phyloP scores from a whole-genome alignment of 2,329 filamentous ascomycete species.

The Nigrospora oryzae region DNA sequence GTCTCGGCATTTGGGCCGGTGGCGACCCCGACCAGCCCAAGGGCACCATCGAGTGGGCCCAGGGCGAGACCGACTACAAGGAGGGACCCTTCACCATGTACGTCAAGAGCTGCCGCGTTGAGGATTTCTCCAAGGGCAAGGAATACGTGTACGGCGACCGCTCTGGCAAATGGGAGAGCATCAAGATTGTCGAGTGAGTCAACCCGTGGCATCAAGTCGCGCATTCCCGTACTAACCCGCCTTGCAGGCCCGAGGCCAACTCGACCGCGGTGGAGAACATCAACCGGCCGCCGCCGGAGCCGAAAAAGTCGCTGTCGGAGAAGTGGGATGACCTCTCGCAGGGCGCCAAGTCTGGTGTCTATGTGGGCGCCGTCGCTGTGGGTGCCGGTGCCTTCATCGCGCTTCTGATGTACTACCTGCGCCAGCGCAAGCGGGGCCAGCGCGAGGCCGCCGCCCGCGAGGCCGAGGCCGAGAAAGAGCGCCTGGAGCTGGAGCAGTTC shows the following conservation, averaged over 20 bases:
- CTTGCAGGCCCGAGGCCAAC: constrained; percentile 38
- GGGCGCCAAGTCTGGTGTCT: constrained; percentile 43
- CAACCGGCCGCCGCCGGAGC: constrained; percentile 14
- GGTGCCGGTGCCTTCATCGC: constrained; percentile 22
- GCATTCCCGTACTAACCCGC: not conserved
- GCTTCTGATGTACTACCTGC: constrained; percentile 44
- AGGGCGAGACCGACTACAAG: constrained; percentile 58
- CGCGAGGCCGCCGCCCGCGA: constrained; percentile 39
- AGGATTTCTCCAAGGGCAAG: constrained; percentile 53
- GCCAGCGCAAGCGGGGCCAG: constrained; percentile 43
- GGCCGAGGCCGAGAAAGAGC: constrained; percentile 35
- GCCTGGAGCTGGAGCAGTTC: constrained; percentile 41
- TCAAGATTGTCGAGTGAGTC: constrained; percentile 46
- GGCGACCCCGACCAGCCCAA: constrained; percentile 45
- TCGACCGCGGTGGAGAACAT: constrained; percentile 43
- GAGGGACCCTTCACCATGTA: constrained; percentile 66
- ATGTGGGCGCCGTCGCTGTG: constrained; percentile 36
- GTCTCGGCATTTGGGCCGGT: constrained; percentile 59
- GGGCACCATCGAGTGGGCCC: constrained; percentile 61
- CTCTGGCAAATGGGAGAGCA: constrained; percentile 55
- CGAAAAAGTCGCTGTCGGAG: constrained; percentile 34
- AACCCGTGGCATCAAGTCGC: not conserved
- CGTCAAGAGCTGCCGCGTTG: constrained; percentile 48
- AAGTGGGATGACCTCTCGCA: constrained; percentile 46
- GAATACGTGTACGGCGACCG: constrained; percentile 58